Conservation (phyloP, 2,329 filamentous ascomycete genomes). For the Stagonosporopsis tanaceti region DNA sequence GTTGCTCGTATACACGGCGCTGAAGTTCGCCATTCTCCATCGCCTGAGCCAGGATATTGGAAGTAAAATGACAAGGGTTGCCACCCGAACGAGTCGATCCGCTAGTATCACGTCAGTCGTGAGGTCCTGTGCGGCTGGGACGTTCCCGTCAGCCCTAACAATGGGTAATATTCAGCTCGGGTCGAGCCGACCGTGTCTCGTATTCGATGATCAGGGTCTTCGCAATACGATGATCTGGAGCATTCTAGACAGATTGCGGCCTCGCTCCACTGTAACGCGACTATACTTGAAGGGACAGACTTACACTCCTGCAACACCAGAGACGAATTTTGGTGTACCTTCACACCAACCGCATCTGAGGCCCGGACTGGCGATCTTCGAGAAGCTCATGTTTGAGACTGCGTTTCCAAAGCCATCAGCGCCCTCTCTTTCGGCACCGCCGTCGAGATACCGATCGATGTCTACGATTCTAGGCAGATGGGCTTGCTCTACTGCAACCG, state of each 20-base stretch:
- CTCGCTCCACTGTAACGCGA: not conserved
- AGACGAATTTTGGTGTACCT: constrained; percentile 68
- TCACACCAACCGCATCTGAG: constrained; percentile 89
- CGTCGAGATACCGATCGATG: constrained; percentile 74
- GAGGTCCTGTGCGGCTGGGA: constrained; percentile 10
- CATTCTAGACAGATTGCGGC: not conserved
- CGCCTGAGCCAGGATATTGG: constrained; percentile 64
- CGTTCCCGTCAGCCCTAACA: constrained; percentile 12
- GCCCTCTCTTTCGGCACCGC: constrained; percentile 56
- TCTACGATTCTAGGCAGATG: constrained; percentile 77
- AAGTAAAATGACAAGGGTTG: constrained; percentile 66
- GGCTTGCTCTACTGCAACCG: constrained; percentile 50
- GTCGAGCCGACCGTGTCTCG: constrained; percentile 5
- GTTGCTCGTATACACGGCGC: constrained; percentile 59
- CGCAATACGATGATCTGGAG: not conserved
- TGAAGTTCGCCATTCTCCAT: constrained; percentile 62
- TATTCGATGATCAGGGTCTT: constrained; percentile 8
- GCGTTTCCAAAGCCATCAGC: constrained; percentile 77
- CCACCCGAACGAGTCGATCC: constrained; percentile 67
- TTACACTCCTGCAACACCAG: constrained; percentile 67
- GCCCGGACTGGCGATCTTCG: constrained; percentile 85
- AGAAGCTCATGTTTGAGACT: constrained; percentile 88
- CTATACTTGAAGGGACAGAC: constrained; percentile 27
- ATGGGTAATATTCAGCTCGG: not conserved
- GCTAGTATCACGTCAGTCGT: constrained; percentile 48